Conservation (phyloP, 192 early-diverging fungal genomes). For the Entomortierella parvispora region DNA sequence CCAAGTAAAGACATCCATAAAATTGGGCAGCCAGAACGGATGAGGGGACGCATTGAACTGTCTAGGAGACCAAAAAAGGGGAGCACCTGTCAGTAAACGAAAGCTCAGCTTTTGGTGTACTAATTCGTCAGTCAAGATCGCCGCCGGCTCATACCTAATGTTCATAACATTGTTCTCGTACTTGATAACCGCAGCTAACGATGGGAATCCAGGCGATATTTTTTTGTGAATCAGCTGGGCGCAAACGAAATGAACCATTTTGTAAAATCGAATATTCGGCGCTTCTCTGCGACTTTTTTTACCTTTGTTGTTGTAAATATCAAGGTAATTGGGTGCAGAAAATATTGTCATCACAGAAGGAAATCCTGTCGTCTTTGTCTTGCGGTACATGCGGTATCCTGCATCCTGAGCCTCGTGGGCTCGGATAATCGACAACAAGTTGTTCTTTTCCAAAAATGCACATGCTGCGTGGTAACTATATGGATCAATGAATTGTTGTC, state of each 20-base stretch:
- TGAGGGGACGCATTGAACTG: constrained; percentile 89
- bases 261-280: background rate
- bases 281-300: background rate
- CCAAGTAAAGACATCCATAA: constrained; percentile 99
- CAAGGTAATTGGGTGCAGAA: constrained; percentile 97
- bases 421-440: constrained; percentile 91
- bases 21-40: constrained; percentile 97
- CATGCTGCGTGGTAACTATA: constrained; percentile 87
- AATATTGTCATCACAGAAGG: constrained; percentile 97
- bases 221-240: too few relatives aligned
- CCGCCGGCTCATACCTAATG: too few relatives aligned
- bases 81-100: background rate
- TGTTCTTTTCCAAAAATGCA: constrained; percentile 91
- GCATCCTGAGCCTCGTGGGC: constrained; percentile 97
- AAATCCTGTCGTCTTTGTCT: constrained; percentile 90
- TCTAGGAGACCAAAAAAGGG: background rate
- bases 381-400: constrained; percentile 95
- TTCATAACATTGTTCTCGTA: constrained; percentile 99
- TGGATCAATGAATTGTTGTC: background rate
- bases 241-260: too few relatives aligned
- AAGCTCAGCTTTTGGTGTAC: background rate
- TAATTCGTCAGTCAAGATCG: too few relatives aligned
- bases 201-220: background rate
- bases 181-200: constrained; percentile 89
- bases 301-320: constrained; percentile 95